Conservation (phyloP, 306 rosid genomes). For the Vigna radiata region DNA sequence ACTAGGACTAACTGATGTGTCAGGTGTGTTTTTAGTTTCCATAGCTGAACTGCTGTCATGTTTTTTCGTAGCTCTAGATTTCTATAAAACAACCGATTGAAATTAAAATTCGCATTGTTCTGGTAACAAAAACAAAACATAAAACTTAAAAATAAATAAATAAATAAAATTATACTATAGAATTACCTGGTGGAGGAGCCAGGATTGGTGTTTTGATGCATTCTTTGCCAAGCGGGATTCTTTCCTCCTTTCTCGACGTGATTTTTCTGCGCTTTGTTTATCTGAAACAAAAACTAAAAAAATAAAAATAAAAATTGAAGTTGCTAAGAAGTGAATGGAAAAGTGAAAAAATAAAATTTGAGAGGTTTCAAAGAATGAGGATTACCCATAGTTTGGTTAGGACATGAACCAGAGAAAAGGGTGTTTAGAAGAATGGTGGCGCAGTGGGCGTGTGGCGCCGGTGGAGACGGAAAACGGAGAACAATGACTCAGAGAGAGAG, state of each 20-base stretch:
- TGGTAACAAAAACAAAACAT: background rate
- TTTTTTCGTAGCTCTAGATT: slow-evolving; percentile 45
- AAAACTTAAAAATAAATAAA: background rate
- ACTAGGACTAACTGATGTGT: slow-evolving; percentile 31
- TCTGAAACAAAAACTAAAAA: slow-evolving; percentile 17
- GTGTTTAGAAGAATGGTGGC: background rate
- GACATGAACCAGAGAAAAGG: background rate
- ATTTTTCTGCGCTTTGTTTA: slow-evolving; percentile 47
- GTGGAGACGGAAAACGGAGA: background rate
- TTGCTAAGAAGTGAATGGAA: background rate
- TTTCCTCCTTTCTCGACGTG: slow-evolving; percentile 73
- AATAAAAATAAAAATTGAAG: background rate
- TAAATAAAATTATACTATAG: background rate
- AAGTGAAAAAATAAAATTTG: background rate
- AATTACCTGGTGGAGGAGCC: slow-evolving; percentile 68
- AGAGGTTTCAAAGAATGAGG: background rate
- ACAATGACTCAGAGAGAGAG: background rate
- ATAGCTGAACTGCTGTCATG: slow-evolving; percentile 34
- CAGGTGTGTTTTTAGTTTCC: slow-evolving; percentile 36
- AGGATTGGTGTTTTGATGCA: slow-evolving; percentile 57
- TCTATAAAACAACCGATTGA: slow-evolving; percentile 39
- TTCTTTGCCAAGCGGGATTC: slow-evolving; percentile 69
- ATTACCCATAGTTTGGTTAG: slow-evolving; percentile 12
- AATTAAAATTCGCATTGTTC: background rate
- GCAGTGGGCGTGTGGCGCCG: background rate